phyloP scores from a whole-genome alignment of 2,329 filamentous ascomycete species.

The Xylaria sp. region DNA sequence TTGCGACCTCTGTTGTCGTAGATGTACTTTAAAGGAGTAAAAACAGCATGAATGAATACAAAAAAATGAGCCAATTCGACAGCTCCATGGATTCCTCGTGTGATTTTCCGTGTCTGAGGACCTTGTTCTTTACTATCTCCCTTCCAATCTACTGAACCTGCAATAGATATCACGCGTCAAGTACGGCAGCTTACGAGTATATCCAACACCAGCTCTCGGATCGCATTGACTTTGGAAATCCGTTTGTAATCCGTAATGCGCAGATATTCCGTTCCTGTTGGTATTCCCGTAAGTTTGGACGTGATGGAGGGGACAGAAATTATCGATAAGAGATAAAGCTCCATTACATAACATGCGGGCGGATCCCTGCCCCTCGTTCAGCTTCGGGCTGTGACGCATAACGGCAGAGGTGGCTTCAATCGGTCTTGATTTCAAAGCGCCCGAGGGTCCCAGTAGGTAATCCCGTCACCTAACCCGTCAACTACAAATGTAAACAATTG shows the following conservation, averaged over 20 bases:
- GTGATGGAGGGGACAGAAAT: background rate
- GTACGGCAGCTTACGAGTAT: too few species aligned
- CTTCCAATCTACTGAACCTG: too few species aligned
- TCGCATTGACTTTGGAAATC: too few species aligned
- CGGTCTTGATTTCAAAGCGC: slow-evolving; percentile 22
- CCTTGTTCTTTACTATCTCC: too few species aligned
- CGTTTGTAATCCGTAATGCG: too few species aligned
- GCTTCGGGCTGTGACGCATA: slow-evolving; percentile 15
- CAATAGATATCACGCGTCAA: too few species aligned
- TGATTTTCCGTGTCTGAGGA: background rate
- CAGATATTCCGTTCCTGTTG: too few species aligned
- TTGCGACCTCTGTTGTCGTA: slow-evolving; percentile 11
- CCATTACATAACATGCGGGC: background rate
- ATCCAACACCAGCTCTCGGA: too few species aligned
- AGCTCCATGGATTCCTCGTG: background rate
- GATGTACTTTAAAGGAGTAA: slow-evolving; percentile 4
- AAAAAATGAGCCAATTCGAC: slow-evolving; percentile 6
- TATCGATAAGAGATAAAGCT: background rate
- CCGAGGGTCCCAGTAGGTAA: background rate
- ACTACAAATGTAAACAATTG: background rate
- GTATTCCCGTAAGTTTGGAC: too few species aligned
- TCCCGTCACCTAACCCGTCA: too few species aligned
- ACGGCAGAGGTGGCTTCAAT: slow-evolving; percentile 24
- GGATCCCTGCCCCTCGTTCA: slow-evolving; percentile 16
- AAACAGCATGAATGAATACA: slow-evolving; percentile 23